Evolutionary conservation across 768 basidiomycete species (phyloP).

Genomic region (Phanerochaete sordida): DNA sequence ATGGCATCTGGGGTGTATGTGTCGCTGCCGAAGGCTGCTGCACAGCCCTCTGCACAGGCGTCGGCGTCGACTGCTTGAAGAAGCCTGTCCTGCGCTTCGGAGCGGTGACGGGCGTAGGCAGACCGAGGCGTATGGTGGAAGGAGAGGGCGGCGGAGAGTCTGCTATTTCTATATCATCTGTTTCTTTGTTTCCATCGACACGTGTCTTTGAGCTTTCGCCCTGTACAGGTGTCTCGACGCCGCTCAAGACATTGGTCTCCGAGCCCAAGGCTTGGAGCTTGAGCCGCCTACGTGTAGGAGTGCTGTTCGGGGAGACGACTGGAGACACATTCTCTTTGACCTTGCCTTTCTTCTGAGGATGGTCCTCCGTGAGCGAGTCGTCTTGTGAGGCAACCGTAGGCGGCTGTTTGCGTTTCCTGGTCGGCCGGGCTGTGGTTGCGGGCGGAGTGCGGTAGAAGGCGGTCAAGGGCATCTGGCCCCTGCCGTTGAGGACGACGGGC

Average conservation of each 20-base stretch:
- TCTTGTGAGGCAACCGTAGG: background rate
- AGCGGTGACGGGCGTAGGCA: background rate
- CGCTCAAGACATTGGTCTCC: background rate
- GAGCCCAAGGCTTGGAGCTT: background rate
- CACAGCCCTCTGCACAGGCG: background rate
- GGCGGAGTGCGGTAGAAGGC: background rate
- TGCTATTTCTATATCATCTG: background rate
- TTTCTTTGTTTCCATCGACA: background rate
- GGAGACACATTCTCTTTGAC: conserved; percentile 14
- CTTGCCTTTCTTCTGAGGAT: conserved; percentile 14
- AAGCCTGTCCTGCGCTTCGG: background rate
- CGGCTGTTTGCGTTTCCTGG: background rate
- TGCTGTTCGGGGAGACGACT: background rate
- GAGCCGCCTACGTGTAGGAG: background rate
- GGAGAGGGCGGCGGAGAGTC: background rate
- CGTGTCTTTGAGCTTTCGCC: background rate
- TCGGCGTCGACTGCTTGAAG: background rate
- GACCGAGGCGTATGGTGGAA: background rate
- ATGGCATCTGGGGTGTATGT: background rate
- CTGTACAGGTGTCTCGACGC: background rate
- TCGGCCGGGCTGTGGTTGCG: background rate
- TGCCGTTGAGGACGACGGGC: background rate
- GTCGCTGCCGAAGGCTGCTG: background rate
- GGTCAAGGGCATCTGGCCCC: background rate
- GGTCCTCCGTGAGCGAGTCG: background rate